A percentile compares a stretch with the other conserved stretches of the same genome.
Evolutionary conservation across 2,329 filamentous ascomycete genomes (phyloP).

Genomic region (Penicillium olsonii): DNA sequence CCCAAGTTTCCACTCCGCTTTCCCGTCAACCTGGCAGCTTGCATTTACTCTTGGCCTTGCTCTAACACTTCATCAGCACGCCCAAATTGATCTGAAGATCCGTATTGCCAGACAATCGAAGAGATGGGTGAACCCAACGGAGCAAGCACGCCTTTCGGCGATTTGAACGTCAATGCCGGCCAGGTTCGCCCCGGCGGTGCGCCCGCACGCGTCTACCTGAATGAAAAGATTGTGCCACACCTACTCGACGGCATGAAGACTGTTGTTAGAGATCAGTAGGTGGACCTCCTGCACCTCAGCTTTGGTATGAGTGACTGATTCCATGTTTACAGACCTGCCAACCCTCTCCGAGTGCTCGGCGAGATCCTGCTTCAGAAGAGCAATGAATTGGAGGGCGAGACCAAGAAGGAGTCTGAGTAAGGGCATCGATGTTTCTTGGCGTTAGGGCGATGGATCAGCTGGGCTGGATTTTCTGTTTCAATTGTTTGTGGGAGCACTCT

Average conservation of each 20-base stretch:
- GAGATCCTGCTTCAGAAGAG: constrained; percentile 71
- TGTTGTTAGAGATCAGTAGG: constrained; percentile 70
- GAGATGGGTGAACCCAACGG: constrained; percentile 28
- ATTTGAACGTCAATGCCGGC: constrained; percentile 50
- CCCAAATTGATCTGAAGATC: too few species aligned
- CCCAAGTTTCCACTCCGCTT: constrained; percentile 10
- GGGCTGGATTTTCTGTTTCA: background rate
- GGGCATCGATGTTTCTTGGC: constrained; percentile 4
- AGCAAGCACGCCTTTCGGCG: constrained; percentile 24
- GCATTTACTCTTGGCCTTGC: background rate
- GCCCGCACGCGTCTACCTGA: constrained; percentile 69
- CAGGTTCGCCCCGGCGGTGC: constrained; percentile 67
- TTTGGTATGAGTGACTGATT: background rate
- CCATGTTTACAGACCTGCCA: constrained; percentile 57
- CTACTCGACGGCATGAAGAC: constrained; percentile 75
- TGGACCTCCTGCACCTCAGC: constrained; percentile 20
- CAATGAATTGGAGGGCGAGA: constrained; percentile 60
- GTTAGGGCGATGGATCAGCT: constrained; percentile 5
- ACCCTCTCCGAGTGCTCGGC: constrained; percentile 68
- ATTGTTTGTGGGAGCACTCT: background rate
- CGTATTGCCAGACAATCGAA: background rate
- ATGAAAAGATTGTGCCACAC: constrained; percentile 67
- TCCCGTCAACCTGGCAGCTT: too few species aligned
- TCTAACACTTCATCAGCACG: too few species aligned
- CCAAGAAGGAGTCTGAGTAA: constrained; percentile 31